Percentiles rank a stretch among this genome's conserved stretches.
Conservation (phyloP, 2,329 filamentous ascomycete species). For the Decorospora gaudefroyi region DNA sequence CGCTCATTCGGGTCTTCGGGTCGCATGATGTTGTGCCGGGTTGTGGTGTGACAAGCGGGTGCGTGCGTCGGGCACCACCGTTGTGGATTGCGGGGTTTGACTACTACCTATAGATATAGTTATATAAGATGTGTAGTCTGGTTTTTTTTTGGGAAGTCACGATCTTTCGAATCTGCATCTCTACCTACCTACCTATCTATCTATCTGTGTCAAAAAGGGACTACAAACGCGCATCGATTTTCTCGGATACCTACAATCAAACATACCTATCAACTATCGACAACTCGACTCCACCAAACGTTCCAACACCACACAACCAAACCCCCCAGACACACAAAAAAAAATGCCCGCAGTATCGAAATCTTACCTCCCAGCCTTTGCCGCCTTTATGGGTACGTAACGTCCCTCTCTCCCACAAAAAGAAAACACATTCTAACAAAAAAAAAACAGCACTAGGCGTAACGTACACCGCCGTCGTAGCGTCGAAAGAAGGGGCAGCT, state of each 20-base stretch:
- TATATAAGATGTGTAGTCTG: no score
- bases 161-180: no score
- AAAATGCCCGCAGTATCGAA: slow-evolving; percentile 41
- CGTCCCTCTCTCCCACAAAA: neutral
- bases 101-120: no score
- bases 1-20: no score
- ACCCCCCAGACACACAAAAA: neutral
- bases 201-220: slow-evolving; percentile 1
- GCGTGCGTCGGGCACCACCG: no score
- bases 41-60: no score
- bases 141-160: no score
- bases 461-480: slow-evolving; percentile 43
- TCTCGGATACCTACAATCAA: neutral
- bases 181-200: no score
- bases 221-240: neutral
- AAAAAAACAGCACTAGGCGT: slow-evolving; percentile 28
- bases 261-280: neutral
- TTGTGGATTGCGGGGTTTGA: no score
- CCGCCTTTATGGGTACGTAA: slow-evolving; percentile 39
- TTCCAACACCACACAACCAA: slow-evolving; percentile 1
- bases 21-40: no score
- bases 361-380: slow-evolving; percentile 41
- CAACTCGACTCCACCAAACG: neutral
- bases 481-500: slow-evolving; percentile 39
- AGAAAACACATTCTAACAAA: slow-evolving; percentile 8